A percentile compares a stretch with the other conserved stretches of the same genome.
phyloP scores from a whole-genome alignment of 1,284 basidiomycete genomes.

The Cutaneotrichosporon mucoides region DNA sequence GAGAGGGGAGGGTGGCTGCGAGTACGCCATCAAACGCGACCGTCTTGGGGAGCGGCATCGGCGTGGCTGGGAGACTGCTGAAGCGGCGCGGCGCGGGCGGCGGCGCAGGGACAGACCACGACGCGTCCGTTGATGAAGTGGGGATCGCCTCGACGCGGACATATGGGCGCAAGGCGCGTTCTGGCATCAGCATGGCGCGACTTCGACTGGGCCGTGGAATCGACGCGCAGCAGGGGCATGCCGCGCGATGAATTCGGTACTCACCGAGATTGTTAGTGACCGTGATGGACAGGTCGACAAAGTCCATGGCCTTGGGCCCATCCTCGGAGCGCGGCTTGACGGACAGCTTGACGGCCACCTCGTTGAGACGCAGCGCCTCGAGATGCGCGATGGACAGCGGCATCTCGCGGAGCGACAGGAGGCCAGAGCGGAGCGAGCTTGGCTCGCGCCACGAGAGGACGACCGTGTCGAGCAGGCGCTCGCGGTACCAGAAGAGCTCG shows the following conservation, averaged over 20 bases:
- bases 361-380: conserved; percentile 63
- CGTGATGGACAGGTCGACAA: conserved; percentile 52
- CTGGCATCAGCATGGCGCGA: conserved; percentile 11
- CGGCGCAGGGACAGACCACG: conserved; percentile 25
- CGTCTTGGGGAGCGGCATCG: conserved; percentile 55
- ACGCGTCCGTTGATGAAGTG: conserved; percentile 24
- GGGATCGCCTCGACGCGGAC: conserved; percentile 42
- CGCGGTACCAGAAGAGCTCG: conserved; percentile 90
- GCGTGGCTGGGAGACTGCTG: conserved; percentile 44
- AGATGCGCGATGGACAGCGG: conserved; percentile 70
- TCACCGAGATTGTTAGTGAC: conserved; percentile 58
- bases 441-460: conserved; percentile 78
- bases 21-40: conserved; percentile 66
- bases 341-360: conserved; percentile 55
- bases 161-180: conserved; percentile 25
- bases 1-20: conserved; percentile 59
- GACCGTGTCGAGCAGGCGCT: conserved; percentile 69
- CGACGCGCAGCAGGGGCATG: too few relatives aligned
- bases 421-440: conserved; percentile 67
- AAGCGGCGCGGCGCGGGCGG: conserved; percentile 15
- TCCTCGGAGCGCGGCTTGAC: conserved; percentile 45
- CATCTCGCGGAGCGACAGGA: conserved; percentile 69
- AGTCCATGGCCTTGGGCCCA: conserved; percentile 54
- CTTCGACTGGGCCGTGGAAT: too few relatives aligned
- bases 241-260: background rate